These are phyloP conservation scores for Phytopythium mirpurense DNA, from an alignment of 352 stramenopile genomes.

Conservation along the genomic window DNA sequence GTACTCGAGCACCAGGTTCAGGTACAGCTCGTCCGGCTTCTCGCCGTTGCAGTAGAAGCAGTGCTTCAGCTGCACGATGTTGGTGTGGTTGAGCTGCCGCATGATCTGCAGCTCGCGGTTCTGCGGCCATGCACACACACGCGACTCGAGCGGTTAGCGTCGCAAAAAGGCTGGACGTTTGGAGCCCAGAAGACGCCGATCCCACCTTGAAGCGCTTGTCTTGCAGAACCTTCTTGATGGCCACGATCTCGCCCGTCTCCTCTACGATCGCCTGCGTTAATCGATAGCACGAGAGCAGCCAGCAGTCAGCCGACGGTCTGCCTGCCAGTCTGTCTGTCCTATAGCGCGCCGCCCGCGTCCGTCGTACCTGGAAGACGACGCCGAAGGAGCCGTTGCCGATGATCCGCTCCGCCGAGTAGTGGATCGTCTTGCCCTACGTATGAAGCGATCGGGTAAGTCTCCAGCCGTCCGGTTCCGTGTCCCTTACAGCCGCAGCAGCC, in stretches of 20 bases:
- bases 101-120: slow-evolving; percentile 99
- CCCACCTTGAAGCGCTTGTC: slow-evolving; percentile 98
- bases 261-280: slow-evolving; percentile 88
- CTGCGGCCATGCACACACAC: slow-evolving; percentile 18
- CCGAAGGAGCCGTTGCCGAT: slow-evolving; percentile 99
- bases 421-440: slow-evolving; percentile 78
- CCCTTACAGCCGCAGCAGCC: neutral
- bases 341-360: neutral
- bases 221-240: slow-evolving; percentile 99
- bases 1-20: slow-evolving; percentile 99
- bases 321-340: too few relatives aligned
- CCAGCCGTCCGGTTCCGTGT: neutral
- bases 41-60: slow-evolving; percentile 98
- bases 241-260: slow-evolving; percentile 97
- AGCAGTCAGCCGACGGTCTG: neutral
- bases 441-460: neutral
- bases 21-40: slow-evolving; percentile 96
- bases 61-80: slow-evolving; percentile 99
- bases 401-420: slow-evolving; percentile 97
- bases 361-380: slow-evolving; percentile 94
- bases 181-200: neutral
- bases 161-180: too few relatives aligned
- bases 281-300: neutral
- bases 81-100: slow-evolving; percentile 97
- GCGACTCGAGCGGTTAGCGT: neutral